phyloP scores from a whole-genome alignment of 164 flowering plant genomes.

The Houttuynia cordata region DNA sequence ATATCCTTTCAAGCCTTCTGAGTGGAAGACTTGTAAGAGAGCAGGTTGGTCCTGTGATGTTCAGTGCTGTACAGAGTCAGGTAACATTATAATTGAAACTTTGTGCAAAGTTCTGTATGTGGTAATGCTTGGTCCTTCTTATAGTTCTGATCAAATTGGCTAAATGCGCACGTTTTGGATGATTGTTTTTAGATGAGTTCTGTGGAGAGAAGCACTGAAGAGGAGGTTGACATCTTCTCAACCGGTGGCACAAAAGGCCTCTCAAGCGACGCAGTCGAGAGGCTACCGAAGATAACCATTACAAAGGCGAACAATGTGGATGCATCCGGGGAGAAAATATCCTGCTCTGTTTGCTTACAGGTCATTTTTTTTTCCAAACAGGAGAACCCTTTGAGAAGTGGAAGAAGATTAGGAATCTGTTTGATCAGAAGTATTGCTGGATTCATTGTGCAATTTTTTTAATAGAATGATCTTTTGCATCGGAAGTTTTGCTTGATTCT shows the following conservation, averaged over 20 bases:
- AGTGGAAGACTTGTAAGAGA: conserved; percentile 91
- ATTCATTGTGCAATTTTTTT: too few relatives aligned
- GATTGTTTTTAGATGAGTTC: conserved; percentile 60
- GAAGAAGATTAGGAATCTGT: too few relatives aligned
- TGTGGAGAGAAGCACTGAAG: conserved; percentile 58
- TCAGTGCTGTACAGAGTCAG: conserved; percentile 93
- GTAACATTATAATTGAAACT: conserved; percentile 14
- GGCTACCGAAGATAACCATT: conserved; percentile 62
- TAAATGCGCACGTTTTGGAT: not conserved
- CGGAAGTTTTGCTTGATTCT: too few relatives aligned
- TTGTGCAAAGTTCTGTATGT: too few relatives aligned
- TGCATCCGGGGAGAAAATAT: conserved; percentile 62
- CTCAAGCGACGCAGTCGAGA: conserved; percentile 54
- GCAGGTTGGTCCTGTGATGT: conserved; percentile 85
- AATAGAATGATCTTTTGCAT: too few relatives aligned
- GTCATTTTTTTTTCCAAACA: conserved; percentile 13
- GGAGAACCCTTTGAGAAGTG: too few relatives aligned
- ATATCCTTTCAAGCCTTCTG: conserved; percentile 76
- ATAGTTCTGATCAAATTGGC: not conserved
- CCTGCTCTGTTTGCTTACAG: conserved; percentile 94
- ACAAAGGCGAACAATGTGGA: conserved; percentile 44
- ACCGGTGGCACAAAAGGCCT: conserved; percentile 61
- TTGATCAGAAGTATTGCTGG: too few relatives aligned
- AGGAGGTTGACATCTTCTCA: conserved; percentile 53
- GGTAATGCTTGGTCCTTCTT: not conserved